Evolutionary conservation across 441 rosid genomes (phyloP).

Genomic region (Populus hybrid): DNA sequence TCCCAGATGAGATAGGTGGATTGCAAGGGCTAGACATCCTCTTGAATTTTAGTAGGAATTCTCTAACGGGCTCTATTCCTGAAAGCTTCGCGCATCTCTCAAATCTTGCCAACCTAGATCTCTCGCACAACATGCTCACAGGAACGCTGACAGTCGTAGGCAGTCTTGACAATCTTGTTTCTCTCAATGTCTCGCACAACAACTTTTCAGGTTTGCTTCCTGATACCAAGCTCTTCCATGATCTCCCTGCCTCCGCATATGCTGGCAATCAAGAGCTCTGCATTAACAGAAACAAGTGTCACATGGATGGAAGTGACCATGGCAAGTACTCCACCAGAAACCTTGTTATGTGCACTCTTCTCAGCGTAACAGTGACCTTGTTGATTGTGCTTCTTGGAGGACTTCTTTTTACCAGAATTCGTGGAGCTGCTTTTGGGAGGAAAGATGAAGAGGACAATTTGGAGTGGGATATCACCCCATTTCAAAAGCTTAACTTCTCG

Average conservation of each 20-base stretch:
- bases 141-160: constrained; percentile 43
- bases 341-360: constrained; percentile 35
- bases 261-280: constrained; percentile 53
- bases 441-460: constrained; percentile 25
- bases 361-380: constrained; percentile 36
- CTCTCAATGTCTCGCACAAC: constrained; percentile 55
- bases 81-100: constrained; percentile 52
- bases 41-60: constrained; percentile 60
- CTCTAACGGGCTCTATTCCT: constrained; percentile 55
- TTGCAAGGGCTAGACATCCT: constrained; percentile 59
- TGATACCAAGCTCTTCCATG: constrained; percentile 51
- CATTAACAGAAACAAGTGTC: constrained; percentile 36
- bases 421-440: constrained; percentile 22
- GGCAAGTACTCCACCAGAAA: constrained; percentile 27
- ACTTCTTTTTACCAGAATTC: constrained; percentile 32
- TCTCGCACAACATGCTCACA: constrained; percentile 64
- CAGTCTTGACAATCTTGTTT: constrained; percentile 57
- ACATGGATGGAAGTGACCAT: constrained; percentile 15
- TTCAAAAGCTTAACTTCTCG: constrained; percentile 50
- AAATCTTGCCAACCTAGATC: constrained; percentile 58
- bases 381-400: constrained; percentile 32
- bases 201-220: constrained; percentile 60
- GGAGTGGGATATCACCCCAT: constrained; percentile 48
- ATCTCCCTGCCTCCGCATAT: constrained; percentile 44
- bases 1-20: constrained; percentile 52